A percentile compares a stretch with the other conserved stretches of the same genome.
phyloP scores from a whole-genome alignment of 768 basidiomycete species.

The Leucocoprinus sp. region DNA sequence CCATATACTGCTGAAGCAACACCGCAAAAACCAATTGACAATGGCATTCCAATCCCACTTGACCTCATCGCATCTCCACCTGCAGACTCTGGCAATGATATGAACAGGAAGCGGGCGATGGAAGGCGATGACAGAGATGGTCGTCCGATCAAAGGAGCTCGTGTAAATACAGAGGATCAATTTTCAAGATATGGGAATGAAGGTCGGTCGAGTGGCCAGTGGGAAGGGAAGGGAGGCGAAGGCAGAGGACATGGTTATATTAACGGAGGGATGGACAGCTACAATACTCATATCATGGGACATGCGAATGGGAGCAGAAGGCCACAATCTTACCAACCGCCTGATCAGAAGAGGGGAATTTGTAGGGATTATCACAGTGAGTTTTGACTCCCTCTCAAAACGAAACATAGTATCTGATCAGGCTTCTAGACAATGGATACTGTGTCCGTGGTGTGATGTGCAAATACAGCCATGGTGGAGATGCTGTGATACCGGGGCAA shows the following conservation, averaged over 20 bases:
- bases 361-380: constrained; percentile 92
- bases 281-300: constrained; percentile 23
- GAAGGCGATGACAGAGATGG: constrained; percentile 56
- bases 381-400: constrained; percentile 23
- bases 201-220: constrained; percentile 32
- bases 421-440: constrained; percentile 70
- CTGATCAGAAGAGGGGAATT: constrained; percentile 66
- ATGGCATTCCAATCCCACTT: constrained; percentile 75
- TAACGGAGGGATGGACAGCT: constrained; percentile 23
- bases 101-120: constrained; percentile 57
- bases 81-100: constrained; percentile 34
- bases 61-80: constrained; percentile 40
- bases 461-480: constrained; percentile 90
- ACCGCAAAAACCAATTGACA: constrained; percentile 40
- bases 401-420: constrained; percentile 5
- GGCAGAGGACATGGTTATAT: constrained; percentile 26
- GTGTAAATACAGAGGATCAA: constrained; percentile 55
- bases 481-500: constrained; percentile 70
- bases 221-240: constrained; percentile 30
- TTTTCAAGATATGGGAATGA: constrained; percentile 55
- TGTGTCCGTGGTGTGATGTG: constrained; percentile 84
- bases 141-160: constrained; percentile 63
- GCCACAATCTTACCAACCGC: constrained; percentile 57
- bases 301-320: constrained; percentile 33
- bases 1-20: constrained; percentile 49